phyloP scores from a whole-genome alignment of 1,284 basidiomycete genomes.

The Gomphus sp. region DNA sequence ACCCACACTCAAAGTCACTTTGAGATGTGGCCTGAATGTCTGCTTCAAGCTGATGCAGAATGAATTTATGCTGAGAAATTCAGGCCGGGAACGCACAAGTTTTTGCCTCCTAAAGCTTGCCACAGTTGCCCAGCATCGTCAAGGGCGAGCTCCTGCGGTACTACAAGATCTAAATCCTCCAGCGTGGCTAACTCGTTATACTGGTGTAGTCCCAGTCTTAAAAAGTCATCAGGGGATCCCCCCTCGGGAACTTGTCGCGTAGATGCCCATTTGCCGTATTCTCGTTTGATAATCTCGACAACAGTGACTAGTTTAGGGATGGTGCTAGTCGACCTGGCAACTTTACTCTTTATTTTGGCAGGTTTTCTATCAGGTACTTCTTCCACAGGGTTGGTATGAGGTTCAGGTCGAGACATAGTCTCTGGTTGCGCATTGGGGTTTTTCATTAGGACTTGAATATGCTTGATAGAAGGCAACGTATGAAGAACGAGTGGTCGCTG shows the following conservation, averaged over 20 bases:
- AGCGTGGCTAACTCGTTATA: conserved; percentile 67
- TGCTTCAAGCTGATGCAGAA: conserved; percentile 42
- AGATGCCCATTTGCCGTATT: conserved; percentile 32
- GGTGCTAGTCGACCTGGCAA: conserved; percentile 30
- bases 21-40: conserved; percentile 64
- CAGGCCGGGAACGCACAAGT: conserved; percentile 38
- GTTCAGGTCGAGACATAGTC: conserved; percentile 7
- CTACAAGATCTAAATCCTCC: conserved; percentile 31
- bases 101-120: conserved; percentile 32
- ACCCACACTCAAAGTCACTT: conserved; percentile 52
- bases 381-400: conserved; percentile 11
- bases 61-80: neutral
- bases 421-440: conserved; percentile 3
- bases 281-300: conserved; percentile 78
- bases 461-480: conserved; percentile 41
- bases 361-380: conserved; percentile 6
- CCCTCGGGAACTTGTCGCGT: conserved; percentile 23
- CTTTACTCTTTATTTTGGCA: conserved; percentile 13
- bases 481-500: conserved; percentile 53
- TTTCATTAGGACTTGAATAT: conserved; percentile 1
- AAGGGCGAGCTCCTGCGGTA: conserved; percentile 23
- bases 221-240: conserved; percentile 28
- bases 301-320: conserved; percentile 67
- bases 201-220: conserved; percentile 57
- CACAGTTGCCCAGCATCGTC: conserved; percentile 15